These are phyloP conservation scores for Rutstroemia sp. DNA, from an alignment of 2,329 filamentous ascomycete species.

Conservation along the genomic window DNA sequence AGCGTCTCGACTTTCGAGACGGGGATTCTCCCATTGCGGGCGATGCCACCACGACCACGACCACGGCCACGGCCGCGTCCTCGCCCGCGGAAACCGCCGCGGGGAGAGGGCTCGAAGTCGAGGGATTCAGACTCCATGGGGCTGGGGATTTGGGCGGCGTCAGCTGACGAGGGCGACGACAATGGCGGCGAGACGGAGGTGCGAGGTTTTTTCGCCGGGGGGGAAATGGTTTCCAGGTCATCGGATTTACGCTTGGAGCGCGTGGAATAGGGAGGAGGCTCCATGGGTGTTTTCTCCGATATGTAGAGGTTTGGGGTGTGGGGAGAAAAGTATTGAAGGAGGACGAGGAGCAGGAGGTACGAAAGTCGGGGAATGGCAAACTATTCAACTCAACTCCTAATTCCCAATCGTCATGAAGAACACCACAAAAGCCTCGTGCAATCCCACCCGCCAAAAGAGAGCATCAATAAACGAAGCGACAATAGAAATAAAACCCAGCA, in stretches of 20 bases:
- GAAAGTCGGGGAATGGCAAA: neutral
- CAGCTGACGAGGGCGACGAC: constrained; percentile 7
- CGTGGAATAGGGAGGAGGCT: constrained; percentile 7
- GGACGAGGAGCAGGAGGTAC: neutral
- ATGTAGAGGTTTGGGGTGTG: neutral
- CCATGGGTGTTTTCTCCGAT: neutral
- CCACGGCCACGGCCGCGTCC: constrained; percentile 19
- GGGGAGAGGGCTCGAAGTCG: neutral
- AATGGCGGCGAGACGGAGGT: constrained; percentile 4
- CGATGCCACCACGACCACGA: constrained; percentile 15
- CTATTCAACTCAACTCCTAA: no score
- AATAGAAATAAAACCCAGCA: neutral
- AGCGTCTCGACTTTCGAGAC: neutral
- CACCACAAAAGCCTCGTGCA: no score
- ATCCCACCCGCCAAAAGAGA: no score
- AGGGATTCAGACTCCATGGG: constrained; percentile 1
- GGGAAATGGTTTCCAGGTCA: neutral
- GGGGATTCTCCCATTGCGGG: neutral
- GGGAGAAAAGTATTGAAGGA: neutral
- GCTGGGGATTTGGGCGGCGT: constrained; percentile 3
- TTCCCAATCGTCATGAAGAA: no score
- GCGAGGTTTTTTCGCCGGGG: constrained; percentile 5
- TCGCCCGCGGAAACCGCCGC: constrained; percentile 20
- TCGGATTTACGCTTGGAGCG: constrained; percentile 8
- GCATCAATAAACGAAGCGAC: no score